Percentiles rank a stretch among this genome's conserved stretches.
Conservation (phyloP, 148 eudicot genomes). For the Linanthus parryae region DNA sequence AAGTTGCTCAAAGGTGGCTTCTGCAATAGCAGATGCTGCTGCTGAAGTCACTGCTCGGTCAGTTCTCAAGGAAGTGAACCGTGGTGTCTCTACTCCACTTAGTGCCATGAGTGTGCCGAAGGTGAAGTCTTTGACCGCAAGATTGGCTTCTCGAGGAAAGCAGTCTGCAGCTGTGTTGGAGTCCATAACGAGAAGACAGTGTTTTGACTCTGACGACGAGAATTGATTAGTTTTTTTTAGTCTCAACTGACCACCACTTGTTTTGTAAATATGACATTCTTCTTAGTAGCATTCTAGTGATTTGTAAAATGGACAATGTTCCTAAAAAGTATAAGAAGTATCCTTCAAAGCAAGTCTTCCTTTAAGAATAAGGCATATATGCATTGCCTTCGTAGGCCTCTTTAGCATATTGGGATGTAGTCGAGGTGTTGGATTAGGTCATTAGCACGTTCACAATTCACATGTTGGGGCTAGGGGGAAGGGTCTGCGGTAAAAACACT, state of each 20-base stretch:
- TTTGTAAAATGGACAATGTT: too few species aligned
- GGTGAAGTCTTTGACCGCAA: conserved; percentile 37
- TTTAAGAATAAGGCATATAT: too few species aligned
- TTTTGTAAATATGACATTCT: not conserved
- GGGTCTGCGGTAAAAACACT: too few species aligned
- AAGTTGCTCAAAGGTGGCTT: conserved; percentile 45
- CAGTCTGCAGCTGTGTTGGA: conserved; percentile 46
- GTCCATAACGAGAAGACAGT: conserved; percentile 71
- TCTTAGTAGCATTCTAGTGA: not conserved
- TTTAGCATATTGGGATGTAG: too few species aligned
- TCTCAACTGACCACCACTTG: too few species aligned
- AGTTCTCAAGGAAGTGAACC: conserved; percentile 69
- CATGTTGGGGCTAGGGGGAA: too few species aligned
- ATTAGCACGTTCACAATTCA: too few species aligned
- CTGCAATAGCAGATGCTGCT: conserved; percentile 65
- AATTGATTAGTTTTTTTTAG: conserved; percentile 18
- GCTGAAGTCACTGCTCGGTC: conserved; percentile 64
- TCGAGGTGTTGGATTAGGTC: too few species aligned
- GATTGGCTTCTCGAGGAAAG: conserved; percentile 20
- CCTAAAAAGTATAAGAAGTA: too few species aligned
- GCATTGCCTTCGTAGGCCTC: too few species aligned
- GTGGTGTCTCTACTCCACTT: conserved; percentile 49
- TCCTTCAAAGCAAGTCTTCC: too few species aligned
- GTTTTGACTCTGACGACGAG: conserved; percentile 82
- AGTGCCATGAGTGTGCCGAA: conserved; percentile 68